Base-by-base conservation (phyloP, 1,284 basidiomycete genomes). In the Stygiomarasmius scandens region DNA sequence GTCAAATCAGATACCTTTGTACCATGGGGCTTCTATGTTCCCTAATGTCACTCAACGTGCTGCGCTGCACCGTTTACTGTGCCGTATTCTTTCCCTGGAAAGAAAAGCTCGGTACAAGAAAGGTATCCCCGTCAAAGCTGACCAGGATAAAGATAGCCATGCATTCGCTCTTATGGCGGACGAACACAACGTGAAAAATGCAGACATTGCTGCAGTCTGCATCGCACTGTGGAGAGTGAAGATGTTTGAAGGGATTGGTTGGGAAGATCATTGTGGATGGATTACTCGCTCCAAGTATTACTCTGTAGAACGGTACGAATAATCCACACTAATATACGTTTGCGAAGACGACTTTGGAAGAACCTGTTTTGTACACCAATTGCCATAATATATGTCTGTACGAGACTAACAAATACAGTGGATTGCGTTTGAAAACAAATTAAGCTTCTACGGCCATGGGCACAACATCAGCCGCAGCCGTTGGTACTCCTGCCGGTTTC, bases 211-310 rank as follows among this genome's bases (percentile, higher is more conserved):
- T 2, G 78, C 84, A 4, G 71, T 88, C 11, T 86, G 85, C 0
- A 80, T 87, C 49, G 88, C 90, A 0, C 65, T 92, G 20, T 92
- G 90, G 90, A 81, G 90, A 59, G 58, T 91, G 48, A 77, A 85
- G 58, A 84, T 92, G 81, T 92, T 86, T 79, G 86, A 90, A 64
- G 81, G 82, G 2, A 75, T 66, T 19, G 74, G 70, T 6, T 80
- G 77, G 76, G 71, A 73, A 16, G 52, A 45, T 32, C 43, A 54
- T 23, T 12, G 44, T 20, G 27, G 47, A 2, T 63, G 60, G 62
- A 29, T 60, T 10, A 58, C 55, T 43, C 49, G 51, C 23, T 52
- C 44, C 27, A 63, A 55, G 38, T 59, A 58, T 36, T 29, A 29
- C 5, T 49, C n/a, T 27, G 48, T 49, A 49, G 48, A 25, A 49